Conservation (phyloP, 192 early-diverging fungal genomes). For the Umbelopsis ramanniana region DNA sequence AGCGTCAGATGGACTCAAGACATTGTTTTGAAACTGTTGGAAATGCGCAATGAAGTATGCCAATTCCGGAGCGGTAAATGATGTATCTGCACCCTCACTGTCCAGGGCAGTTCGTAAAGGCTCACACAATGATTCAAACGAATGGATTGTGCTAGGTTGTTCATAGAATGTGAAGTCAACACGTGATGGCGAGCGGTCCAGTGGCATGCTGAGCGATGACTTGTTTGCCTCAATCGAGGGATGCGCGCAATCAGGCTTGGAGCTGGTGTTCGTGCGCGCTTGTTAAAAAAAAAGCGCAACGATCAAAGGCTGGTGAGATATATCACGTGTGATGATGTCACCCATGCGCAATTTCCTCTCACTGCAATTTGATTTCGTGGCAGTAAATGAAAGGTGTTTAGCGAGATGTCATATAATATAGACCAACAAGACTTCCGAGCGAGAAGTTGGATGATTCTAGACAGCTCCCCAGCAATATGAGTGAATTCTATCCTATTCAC, state of each 20-base stretch:
- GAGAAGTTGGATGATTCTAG: too few species aligned
- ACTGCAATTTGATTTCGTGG: too few species aligned
- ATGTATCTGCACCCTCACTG: conserved; percentile 29
- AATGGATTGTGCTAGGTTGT: conserved; percentile 38
- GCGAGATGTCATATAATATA: too few species aligned
- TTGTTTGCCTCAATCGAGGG: neutral
- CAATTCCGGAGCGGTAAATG: conserved; percentile 36
- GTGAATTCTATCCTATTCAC: too few species aligned
- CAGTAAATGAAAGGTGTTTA: too few species aligned
- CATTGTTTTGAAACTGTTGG: conserved; percentile 36
- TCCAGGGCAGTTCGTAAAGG: conserved; percentile 26
- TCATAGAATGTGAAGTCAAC: conserved; percentile 42
- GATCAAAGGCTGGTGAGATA: neutral
- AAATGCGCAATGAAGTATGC: conserved; percentile 36
- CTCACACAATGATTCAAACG: conserved; percentile 35
- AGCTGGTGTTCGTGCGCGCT: neutral
- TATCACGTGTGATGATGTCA: too few species aligned
- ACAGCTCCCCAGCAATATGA: too few species aligned
- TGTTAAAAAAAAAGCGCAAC: neutral
- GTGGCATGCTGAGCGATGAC: conserved; percentile 12
- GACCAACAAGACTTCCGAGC: too few species aligned
- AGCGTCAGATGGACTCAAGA: conserved; percentile 23
- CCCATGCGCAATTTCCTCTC: too few species aligned
- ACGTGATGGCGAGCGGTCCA: conserved; percentile 23
- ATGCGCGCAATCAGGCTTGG: conserved; percentile 8